Conservation (phyloP, 306 rosid genomes). For the Prunus persica region DNA sequence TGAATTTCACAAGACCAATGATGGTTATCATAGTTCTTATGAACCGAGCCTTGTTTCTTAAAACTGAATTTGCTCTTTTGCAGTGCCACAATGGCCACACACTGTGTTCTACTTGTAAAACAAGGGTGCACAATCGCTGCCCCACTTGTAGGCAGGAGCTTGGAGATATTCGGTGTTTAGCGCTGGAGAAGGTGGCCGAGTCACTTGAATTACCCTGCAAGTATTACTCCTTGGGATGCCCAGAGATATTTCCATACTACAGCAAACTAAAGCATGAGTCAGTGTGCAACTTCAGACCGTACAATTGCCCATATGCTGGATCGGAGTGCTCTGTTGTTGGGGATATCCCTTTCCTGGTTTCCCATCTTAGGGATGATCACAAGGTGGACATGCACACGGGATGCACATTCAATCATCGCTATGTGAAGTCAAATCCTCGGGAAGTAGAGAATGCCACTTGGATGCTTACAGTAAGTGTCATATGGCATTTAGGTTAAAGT, state of each 20-base stretch:
- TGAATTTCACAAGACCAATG: neutral
- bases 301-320: slow-evolving; percentile 96
- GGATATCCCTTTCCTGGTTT: slow-evolving; percentile 88
- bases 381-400: slow-evolving; percentile 99
- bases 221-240: slow-evolving; percentile 84
- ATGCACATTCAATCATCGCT: slow-evolving; percentile 97
- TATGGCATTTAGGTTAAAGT: slow-evolving; percentile 4
- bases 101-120: slow-evolving; percentile 91
- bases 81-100: slow-evolving; percentile 99
- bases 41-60: neutral
- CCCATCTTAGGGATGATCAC: slow-evolving; percentile 97
- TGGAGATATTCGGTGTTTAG: slow-evolving; percentile 98
- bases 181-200: slow-evolving; percentile 98
- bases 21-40: neutral
- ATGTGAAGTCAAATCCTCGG: slow-evolving; percentile 96
- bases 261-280: slow-evolving; percentile 97
- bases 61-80: slow-evolving; percentile 24
- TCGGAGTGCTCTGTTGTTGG: slow-evolving; percentile 92
- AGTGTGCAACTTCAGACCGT: slow-evolving; percentile 89
- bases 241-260: slow-evolving; percentile 95
- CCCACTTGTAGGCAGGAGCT: slow-evolving; percentile 99
- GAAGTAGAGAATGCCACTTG: slow-evolving; percentile 99
- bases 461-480: slow-evolving; percentile 96
- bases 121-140: slow-evolving; percentile 97
- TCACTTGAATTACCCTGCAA: slow-evolving; percentile 98